Evolutionary conservation across 1,284 basidiomycete species (phyloP).

Genomic region (Trametes sp.): DNA sequence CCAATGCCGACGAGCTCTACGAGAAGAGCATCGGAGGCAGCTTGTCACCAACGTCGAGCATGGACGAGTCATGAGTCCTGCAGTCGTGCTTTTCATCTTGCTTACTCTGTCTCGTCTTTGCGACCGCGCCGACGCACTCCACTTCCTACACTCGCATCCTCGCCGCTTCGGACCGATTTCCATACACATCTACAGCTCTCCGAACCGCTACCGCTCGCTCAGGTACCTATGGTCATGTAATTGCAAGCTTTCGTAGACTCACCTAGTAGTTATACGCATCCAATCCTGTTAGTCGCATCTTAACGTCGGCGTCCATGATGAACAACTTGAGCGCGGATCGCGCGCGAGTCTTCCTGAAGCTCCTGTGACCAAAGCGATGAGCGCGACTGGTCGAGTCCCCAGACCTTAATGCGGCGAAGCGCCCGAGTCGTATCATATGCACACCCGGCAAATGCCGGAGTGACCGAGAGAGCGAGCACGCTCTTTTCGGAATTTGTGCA

Average conservation of each 20-base stretch:
- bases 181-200: slow-evolving; percentile 15
- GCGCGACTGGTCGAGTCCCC: slow-evolving; percentile 11
- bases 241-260: slow-evolving; percentile 24
- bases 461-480: slow-evolving; percentile 8
- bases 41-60: slow-evolving; percentile 41
- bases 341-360: background rate
- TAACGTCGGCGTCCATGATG: background rate
- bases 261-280: slow-evolving; percentile 16
- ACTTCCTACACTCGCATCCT: slow-evolving; percentile 15
- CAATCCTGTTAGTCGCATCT: slow-evolving; percentile 13
- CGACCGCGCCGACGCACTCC: slow-evolving; percentile 14
- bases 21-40: slow-evolving; percentile 42
- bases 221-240: slow-evolving; percentile 22
- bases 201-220: slow-evolving; percentile 10
- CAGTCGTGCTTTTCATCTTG: slow-evolving; percentile 24
- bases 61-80: slow-evolving; percentile 42
- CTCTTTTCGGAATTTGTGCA: slow-evolving; percentile 9
- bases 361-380: slow-evolving; percentile 14
- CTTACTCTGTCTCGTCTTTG: slow-evolving; percentile 12
- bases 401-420: background rate
- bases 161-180: slow-evolving; percentile 18
- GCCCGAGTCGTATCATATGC: slow-evolving; percentile 2
- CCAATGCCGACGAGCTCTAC: slow-evolving; percentile 35
- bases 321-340: background rate
- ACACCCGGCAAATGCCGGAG: slow-evolving; percentile 24